A percentile compares a stretch with the other conserved stretches of the same genome.
phyloP scores from a whole-genome alignment of 2,329 filamentous ascomycete genomes.

The Graphilbum sp. region DNA sequence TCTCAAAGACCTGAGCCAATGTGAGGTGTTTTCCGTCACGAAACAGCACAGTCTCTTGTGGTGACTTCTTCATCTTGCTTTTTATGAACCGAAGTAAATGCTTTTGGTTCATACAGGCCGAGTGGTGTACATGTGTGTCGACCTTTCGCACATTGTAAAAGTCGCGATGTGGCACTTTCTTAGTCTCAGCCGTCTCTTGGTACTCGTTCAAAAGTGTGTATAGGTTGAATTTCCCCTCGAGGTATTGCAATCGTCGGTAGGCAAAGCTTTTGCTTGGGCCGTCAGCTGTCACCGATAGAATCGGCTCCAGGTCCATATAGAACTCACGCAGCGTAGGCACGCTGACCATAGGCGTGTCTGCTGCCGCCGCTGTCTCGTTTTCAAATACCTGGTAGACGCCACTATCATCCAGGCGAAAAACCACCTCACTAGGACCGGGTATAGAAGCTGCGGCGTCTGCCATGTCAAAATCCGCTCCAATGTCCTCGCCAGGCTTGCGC shows the following conservation, averaged over 20 bases:
- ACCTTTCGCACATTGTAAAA: slow-evolving; percentile 99
- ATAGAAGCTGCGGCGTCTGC: slow-evolving; percentile 37
- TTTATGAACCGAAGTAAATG: slow-evolving; percentile 97
- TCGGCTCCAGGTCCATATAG: slow-evolving; percentile 82
- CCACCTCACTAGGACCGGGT: slow-evolving; percentile 53
- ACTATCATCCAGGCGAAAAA: slow-evolving; percentile 62
- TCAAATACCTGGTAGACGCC: slow-evolving; percentile 91
- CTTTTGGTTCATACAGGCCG: slow-evolving; percentile 99
- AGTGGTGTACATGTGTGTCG: slow-evolving; percentile 97
- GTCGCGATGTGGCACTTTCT: slow-evolving; percentile 91
- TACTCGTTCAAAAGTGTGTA: slow-evolving; percentile 92
- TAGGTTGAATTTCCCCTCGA: slow-evolving; percentile 94
- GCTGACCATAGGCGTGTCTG: slow-evolving; percentile 53
- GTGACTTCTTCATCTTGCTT: slow-evolving; percentile 95
- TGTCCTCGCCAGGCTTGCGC: slow-evolving; percentile 75
- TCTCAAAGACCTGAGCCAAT: slow-evolving; percentile 84
- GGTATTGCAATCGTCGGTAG: slow-evolving; percentile 81
- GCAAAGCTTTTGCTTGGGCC: slow-evolving; percentile 95
- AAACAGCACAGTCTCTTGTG: slow-evolving; percentile 83
- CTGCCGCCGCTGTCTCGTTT: slow-evolving; percentile 41
- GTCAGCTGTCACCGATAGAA: slow-evolving; percentile 81
- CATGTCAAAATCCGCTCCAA: slow-evolving; percentile 84
- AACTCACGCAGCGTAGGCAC: slow-evolving; percentile 92
- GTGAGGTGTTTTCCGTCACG: slow-evolving; percentile 87
- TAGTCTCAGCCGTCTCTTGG: slow-evolving; percentile 94